These are phyloP conservation scores for Creolimax fragrantissima DNA, from an alignment of 78 protist species.

Conservation along the genomic window DNA sequence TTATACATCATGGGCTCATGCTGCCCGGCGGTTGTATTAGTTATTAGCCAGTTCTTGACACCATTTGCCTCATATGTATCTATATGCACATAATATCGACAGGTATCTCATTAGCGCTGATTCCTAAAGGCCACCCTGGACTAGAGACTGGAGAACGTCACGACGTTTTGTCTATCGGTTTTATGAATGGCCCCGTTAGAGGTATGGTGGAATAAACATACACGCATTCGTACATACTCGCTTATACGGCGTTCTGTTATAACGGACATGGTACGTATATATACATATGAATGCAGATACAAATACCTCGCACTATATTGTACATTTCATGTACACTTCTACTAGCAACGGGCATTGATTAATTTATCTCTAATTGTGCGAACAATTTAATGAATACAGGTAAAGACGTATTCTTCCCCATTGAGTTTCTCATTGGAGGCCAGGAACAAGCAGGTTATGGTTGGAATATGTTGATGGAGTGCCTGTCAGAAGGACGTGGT, in stretches of 20 bases:
- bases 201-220: not conserved
- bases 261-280: not conserved
- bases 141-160: slow-evolving; percentile 34
- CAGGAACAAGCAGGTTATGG: slow-evolving; percentile 35
- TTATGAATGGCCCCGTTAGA: slow-evolving; percentile 41
- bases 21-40: no score
- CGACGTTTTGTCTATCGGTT: slow-evolving; percentile 14
- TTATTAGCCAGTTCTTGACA: no score
- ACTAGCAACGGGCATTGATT: no score
- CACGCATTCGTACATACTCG: not conserved
- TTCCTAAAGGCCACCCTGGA: slow-evolving; percentile 20
- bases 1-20: no score
- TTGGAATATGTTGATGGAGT: slow-evolving; percentile 45
- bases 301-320: no score
- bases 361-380: no score
- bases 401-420: slow-evolving; percentile 37
- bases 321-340: no score
- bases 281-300: not conserved
- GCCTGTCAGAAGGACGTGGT: slow-evolving; percentile 40
- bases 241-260: no score
- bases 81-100: no score
- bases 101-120: slow-evolving; percentile 43
- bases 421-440: slow-evolving; percentile 35
- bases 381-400: no score
- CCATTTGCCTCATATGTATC: no score